These are phyloP conservation scores for Moelleriella libera DNA, from an alignment of 2,329 filamentous ascomycete genomes.

Conservation along the genomic window DNA sequence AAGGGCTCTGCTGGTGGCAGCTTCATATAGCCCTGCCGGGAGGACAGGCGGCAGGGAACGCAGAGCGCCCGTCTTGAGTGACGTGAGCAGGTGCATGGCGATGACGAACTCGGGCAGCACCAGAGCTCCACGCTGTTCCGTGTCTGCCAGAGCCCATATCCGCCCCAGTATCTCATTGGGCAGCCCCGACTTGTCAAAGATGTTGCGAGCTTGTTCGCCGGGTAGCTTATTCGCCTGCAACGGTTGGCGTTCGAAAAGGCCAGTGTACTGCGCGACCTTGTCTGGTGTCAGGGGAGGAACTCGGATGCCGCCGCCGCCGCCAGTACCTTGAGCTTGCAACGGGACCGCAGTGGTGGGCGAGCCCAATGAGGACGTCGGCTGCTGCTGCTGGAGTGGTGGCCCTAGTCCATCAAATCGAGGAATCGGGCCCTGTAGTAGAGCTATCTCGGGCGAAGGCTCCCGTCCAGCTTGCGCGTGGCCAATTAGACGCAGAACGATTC, in stretches of 20 bases:
- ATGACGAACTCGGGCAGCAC: constrained; percentile 90
- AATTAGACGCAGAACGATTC: constrained; percentile 83
- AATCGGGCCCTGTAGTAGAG: constrained; percentile 73
- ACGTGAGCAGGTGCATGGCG: constrained; percentile 92
- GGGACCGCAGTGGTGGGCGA: constrained; percentile 30
- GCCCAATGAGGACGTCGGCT: constrained; percentile 9
- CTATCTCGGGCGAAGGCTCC: constrained; percentile 67
- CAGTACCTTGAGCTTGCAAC: constrained; percentile 43
- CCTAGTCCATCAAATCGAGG: constrained; percentile 76
- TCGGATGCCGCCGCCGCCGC: constrained; percentile 59
- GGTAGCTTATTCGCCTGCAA: constrained; percentile 60
- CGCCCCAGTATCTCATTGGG: constrained; percentile 84
- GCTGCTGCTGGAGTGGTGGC: constrained; percentile 7
- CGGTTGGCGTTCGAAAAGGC: constrained; percentile 82
- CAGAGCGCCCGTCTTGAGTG: constrained; percentile 72
- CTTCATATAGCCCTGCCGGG: constrained; percentile 79
- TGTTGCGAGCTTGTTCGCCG: constrained; percentile 77
- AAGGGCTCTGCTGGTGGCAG: constrained; percentile 55
- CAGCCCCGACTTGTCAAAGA: constrained; percentile 85
- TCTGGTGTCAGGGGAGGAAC: constrained; percentile 81
- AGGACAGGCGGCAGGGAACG: constrained; percentile 67
- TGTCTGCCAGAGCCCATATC: constrained; percentile 93
- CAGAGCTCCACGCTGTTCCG: constrained; percentile 77
- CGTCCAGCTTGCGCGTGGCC: constrained; percentile 86
- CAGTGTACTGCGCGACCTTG: constrained; percentile 77